phyloP scores from a whole-genome alignment of 2,329 filamentous ascomycete species.

The Thelonectria olida region DNA sequence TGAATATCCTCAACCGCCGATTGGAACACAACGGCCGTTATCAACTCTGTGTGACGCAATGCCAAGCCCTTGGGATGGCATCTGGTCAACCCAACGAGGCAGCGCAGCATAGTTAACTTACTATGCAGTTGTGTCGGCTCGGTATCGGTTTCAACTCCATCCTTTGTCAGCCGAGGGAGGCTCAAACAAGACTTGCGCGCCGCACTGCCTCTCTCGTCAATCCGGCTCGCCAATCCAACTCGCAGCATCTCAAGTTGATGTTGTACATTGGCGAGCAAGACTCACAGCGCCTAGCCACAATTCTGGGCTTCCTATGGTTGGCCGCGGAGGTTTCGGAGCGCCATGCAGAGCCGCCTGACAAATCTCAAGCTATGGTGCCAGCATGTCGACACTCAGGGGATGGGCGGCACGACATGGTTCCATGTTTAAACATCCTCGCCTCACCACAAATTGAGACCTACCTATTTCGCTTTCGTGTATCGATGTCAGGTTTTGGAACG shows the following conservation, averaged over 20 bases:
- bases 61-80: not conserved
- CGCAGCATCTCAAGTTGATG: not conserved
- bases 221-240: constrained; percentile 3
- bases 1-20: not conserved
- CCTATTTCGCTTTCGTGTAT: constrained; percentile 5
- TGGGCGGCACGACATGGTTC: constrained; percentile 23
- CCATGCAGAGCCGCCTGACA: constrained; percentile 19
- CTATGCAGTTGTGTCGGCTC: not conserved
- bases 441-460: constrained; percentile 2
- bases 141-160: not conserved
- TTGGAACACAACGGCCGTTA: not conserved
- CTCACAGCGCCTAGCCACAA: not conserved
- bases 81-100: not conserved
- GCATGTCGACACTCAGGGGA: constrained; percentile 6
- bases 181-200: not conserved
- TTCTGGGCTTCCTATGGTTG: not conserved
- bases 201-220: constrained; percentile 5
- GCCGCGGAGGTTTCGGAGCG: not conserved
- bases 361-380: constrained; percentile 10
- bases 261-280: not conserved
- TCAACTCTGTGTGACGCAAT: not conserved
- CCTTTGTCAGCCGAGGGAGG: constrained; percentile 7
- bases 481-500: not conserved
- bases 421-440: constrained; percentile 20
- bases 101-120: not conserved